Evolutionary conservation across 257 asterid species (phyloP).

Genomic region (Echites panduratus): DNA sequence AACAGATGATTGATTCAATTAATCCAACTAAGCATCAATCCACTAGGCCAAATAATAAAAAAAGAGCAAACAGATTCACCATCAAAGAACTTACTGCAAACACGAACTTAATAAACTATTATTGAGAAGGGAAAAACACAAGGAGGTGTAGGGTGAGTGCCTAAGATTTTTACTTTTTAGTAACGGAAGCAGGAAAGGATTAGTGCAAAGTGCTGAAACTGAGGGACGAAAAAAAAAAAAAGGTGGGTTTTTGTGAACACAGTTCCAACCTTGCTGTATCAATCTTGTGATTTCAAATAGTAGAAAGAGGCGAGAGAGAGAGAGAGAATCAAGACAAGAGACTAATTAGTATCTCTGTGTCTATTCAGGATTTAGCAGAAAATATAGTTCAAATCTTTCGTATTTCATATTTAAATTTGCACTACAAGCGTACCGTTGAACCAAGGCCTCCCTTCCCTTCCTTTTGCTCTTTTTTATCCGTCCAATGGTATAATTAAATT

Average conservation of each 20-base stretch:
- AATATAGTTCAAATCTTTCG: slow-evolving; percentile 6
- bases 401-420: slow-evolving; percentile 6
- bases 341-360: not conserved
- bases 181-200: slow-evolving; percentile 5
- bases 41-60: not conserved
- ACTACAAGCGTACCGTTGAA: slow-evolving; percentile 41
- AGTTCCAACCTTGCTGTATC: not conserved
- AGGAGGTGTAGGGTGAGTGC: slow-evolving; percentile 3
- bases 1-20: slow-evolving; percentile 16
- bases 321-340: not conserved
- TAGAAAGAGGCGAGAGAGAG: not conserved
- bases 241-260: slow-evolving; percentile 12
- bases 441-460: slow-evolving; percentile 4
- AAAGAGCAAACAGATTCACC: not conserved
- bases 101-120: slow-evolving; percentile 17
- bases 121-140: slow-evolving; percentile 14
- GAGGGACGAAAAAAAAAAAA: not conserved
- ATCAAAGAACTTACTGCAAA: not conserved
- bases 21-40: slow-evolving; percentile 7
- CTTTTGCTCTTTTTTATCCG: not conserved
- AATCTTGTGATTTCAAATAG: not conserved
- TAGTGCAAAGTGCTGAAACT: slow-evolving; percentile 16
- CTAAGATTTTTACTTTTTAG: slow-evolving; percentile 4
- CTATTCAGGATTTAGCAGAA: slow-evolving; percentile 4
- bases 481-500: not conserved